Evolutionary conservation across 306 rosid species (phyloP).

Genomic region (Cicer yamashitae): DNA sequence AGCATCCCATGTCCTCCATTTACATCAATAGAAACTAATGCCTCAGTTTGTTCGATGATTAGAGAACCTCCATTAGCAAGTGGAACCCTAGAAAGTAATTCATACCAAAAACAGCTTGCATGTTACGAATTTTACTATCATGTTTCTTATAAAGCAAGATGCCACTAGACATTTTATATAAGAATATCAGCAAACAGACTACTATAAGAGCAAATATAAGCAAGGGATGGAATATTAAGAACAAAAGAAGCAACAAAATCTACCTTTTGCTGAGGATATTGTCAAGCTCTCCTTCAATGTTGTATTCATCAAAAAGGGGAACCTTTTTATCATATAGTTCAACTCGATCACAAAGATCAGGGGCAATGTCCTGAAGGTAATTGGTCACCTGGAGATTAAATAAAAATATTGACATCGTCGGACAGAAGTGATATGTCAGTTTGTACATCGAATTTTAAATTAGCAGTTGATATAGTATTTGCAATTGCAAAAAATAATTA

Average conservation of each 20-base stretch:
- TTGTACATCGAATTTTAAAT: conserved; percentile 35
- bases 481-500: conserved; percentile 27
- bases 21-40: conserved; percentile 94
- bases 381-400: conserved; percentile 72
- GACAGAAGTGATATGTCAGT: conserved; percentile 27
- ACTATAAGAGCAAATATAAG: neutral
- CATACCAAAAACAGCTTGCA: conserved; percentile 36
- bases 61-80: conserved; percentile 92
- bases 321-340: conserved; percentile 71
- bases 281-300: conserved; percentile 90
- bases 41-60: conserved; percentile 97
- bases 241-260: conserved; percentile 39
- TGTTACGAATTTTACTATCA: conserved; percentile 17
- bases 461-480: conserved; percentile 16
- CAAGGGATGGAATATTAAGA: conserved; percentile 32
- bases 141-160: conserved; percentile 27
- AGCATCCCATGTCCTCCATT: conserved; percentile 97
- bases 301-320: conserved; percentile 88
- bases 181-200: conserved; percentile 27
- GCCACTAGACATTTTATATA: neutral
- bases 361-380: conserved; percentile 98
- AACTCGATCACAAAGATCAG: conserved; percentile 90
- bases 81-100: conserved; percentile 72
- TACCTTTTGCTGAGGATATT: conserved; percentile 90
- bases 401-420: conserved; percentile 34